These are phyloP conservation scores for Phytophthora ohioensis DNA, from an alignment of 352 stramenopile species.

Conservation along the genomic window DNA sequence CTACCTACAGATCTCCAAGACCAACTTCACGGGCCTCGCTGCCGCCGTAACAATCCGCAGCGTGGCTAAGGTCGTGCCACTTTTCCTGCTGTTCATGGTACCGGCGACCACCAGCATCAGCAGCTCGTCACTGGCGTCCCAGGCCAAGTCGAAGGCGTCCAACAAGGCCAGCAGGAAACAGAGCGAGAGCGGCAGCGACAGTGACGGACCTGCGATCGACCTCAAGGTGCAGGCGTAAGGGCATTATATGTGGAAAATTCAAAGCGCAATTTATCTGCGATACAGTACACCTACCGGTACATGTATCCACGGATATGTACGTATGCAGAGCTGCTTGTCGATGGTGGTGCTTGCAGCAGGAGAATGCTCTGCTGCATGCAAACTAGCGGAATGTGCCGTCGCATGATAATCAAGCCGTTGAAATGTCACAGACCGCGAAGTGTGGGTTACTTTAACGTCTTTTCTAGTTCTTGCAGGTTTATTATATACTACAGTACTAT, in stretches of 20 bases:
- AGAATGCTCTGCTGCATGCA: slow-evolving; percentile 3
- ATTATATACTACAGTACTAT: not conserved
- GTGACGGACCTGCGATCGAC: slow-evolving; percentile 37
- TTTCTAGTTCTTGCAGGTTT: not conserved
- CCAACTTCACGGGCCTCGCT: slow-evolving; percentile 69
- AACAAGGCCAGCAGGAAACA: slow-evolving; percentile 34
- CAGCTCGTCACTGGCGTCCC: slow-evolving; percentile 54
- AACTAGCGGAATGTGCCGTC: slow-evolving; percentile 3
- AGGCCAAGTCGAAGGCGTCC: slow-evolving; percentile 28
- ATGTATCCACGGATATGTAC: too few species aligned
- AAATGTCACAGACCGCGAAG: not conserved
- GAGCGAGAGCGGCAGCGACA: slow-evolving; percentile 38
- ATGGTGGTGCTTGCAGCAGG: not conserved
- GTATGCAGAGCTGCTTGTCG: not conserved
- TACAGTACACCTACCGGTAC: not conserved
- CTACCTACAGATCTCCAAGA: slow-evolving; percentile 81
- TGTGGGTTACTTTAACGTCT: slow-evolving; percentile 6
- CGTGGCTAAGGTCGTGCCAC: slow-evolving; percentile 68
- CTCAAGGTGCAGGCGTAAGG: slow-evolving; percentile 40
- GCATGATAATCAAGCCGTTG: slow-evolving; percentile 9
- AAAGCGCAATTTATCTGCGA: not conserved
- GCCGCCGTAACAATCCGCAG: slow-evolving; percentile 68
- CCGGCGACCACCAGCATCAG: slow-evolving; percentile 74
- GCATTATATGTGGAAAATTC: slow-evolving; percentile 18
- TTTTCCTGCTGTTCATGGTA: slow-evolving; percentile 81